Evolutionary conservation across 495 filamentous ascomycete species (phyloP), one percentile per base, ranked within the genome.

Genomic region (Trichoderma reesei): DNA sequence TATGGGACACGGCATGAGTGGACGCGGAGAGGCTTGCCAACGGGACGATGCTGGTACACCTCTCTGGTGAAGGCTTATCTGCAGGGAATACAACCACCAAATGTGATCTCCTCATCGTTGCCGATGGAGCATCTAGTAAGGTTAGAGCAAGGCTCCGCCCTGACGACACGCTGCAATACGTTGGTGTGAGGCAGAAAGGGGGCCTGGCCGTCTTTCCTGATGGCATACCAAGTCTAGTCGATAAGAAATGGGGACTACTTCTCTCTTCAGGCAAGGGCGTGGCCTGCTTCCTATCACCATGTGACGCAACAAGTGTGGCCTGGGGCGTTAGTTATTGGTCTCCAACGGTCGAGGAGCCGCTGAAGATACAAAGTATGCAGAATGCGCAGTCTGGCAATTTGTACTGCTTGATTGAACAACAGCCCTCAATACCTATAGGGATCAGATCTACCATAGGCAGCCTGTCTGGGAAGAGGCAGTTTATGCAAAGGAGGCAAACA

Each of bases 121-220:
- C 75, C 0, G 75, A 77, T 64, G 76, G 76, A 2, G 71, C 73
- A 7, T 67, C 61, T 42, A 78, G 75, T 66, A 79, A 73, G 63
- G 68, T 79, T 33, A 65, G 76, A 51, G 63, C 68, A 10, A 41
- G 59, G 38, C 64, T 78, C 6, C 67, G 75, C 63, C 73, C 72
- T 14, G 66, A 71, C 16, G 74, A 77, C 54, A 68, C 60, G 10
- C 66, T 77, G 18, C 20, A 68, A 11, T 79, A 69, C 64, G 67
- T 72, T n/a, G 74, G 75, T 1, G 67, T 69, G 2, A 65, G 75
- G 16, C 67, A 70, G 26, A 65, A 75, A 60, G 69, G 65, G 3
- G 75, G 73, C 5, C 65, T 60, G 1, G 68, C 72, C 11, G 64
- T 37, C 11, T 76, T 78, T 36, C 61, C 65, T n/a, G 62, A 62